These are phyloP conservation scores for Tanacetum coccineum DNA, from an alignment of 129 eudicot genomes.

Conservation along the genomic window DNA sequence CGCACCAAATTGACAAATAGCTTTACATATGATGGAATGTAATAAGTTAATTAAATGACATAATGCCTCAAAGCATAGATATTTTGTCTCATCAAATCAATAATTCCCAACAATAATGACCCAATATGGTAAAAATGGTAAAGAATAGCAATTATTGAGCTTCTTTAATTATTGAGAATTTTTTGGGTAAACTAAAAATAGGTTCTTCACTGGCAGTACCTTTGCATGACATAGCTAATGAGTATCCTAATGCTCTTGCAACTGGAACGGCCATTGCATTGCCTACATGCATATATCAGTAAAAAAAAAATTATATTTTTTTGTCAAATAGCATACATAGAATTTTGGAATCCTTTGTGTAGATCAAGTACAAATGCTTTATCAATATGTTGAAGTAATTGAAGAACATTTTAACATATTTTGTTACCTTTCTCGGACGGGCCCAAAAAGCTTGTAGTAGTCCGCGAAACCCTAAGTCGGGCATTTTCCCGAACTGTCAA, in stretches of 20 bases:
- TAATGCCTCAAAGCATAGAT: not conserved
- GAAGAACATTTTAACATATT: not conserved
- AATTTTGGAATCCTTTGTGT: too few species aligned
- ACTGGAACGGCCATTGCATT: slow-evolving; percentile 86
- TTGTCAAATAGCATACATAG: not conserved
- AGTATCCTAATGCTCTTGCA: slow-evolving; percentile 68
- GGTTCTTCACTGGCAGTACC: slow-evolving; percentile 38
- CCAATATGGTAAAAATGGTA: not conserved
- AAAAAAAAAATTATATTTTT: not conserved
- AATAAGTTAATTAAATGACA: not conserved
- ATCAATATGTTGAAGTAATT: not conserved
- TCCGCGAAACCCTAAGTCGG: slow-evolving; percentile 77
- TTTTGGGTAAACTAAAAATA: slow-evolving; percentile 36
- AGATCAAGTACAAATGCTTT: too few species aligned
- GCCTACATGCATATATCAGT: slow-evolving; percentile 75
- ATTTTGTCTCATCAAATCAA: too few species aligned
- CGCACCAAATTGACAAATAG: too few species aligned
- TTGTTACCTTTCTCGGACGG: slow-evolving; percentile 65
- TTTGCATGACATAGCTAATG: slow-evolving; percentile 49
- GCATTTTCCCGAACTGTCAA: slow-evolving; percentile 72
- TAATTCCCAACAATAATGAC: not conserved
- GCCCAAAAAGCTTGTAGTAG: slow-evolving; percentile 58
- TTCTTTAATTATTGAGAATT: slow-evolving; percentile 32
- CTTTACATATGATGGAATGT: too few species aligned
- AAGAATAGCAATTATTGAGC: slow-evolving; percentile 2